Evolutionary conservation across 2,329 filamentous ascomycete species (phyloP), one percentile per base, ranked within the genome.

Genomic region (Falciphora oryzae): DNA sequence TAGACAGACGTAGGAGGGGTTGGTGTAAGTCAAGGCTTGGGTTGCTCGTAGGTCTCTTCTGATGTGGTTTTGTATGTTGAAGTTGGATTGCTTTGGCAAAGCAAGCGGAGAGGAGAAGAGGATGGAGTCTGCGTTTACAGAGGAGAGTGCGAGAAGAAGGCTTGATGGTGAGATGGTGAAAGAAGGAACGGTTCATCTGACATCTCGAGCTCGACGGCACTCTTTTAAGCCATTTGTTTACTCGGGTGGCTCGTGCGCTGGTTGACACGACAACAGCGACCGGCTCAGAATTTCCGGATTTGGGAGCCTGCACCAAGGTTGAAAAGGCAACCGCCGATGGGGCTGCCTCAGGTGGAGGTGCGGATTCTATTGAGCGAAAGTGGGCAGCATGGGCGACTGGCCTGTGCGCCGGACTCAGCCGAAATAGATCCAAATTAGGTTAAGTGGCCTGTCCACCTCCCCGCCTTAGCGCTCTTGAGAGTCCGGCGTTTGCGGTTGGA

Each of bases 21-120:
- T n/a, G 18, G 6, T 53, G 14, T 53, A 53, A 53, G 44, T 53
- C 44, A n/a, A 53, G 44, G 44, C 44, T 53, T 84, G 76, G 78
- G 78, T 76, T 73, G 71, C 76, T 81, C 81, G 80, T 79, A 83
- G 80, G 68, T 28, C 72, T 67, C 69, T 73, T 68, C 60, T 72
- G 67, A 71, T 73, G 71, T 71, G 68, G 70, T 72, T 73, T 78
- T 73, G 22, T 71, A 70, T 80, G 76, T 75, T 81, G 77, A 79
- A 82, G 80, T 63, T 74, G 75, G 66, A 65, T 71, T 75, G 58
- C 69, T 68, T 76, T 73, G 69, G 67, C 69, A 65, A 69, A 74
- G 71, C 72, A 69, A 63, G 32, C 60, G 44, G 18, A 16, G 14
- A 6, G 38, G 22, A 53, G 44, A 5, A 32, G 32, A 11, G 11